Evolutionary conservation across 1,284 basidiomycete genomes (phyloP).

Genomic region (Boletus semigastroideus): DNA sequence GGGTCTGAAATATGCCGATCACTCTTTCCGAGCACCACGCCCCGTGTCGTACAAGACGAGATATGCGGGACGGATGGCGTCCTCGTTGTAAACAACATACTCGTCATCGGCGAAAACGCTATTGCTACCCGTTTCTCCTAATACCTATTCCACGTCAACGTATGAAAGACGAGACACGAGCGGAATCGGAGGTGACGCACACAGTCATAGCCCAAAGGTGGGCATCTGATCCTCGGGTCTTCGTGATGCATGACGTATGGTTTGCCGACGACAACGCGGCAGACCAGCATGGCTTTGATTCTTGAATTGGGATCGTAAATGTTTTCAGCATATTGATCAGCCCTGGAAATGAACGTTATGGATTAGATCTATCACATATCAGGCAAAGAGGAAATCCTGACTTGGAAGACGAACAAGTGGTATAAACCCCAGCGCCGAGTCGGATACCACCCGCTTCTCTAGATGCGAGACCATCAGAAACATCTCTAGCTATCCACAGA

Average conservation of each 20-base stretch:
- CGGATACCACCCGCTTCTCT: slow-evolving; percentile 19
- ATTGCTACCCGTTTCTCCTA: slow-evolving; percentile 10
- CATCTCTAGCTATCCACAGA: not conserved
- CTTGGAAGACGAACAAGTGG: slow-evolving; percentile 26
- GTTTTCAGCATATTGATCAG: slow-evolving; percentile 18
- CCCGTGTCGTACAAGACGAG: slow-evolving; percentile 23
- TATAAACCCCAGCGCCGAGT: slow-evolving; percentile 29
- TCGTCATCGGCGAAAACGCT: slow-evolving; percentile 24
- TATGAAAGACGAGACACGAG: not conserved
- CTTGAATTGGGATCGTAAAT: slow-evolving; percentile 10
- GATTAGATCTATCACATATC: not conserved
- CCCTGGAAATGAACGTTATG: slow-evolving; percentile 9
- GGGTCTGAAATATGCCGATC: not conserved
- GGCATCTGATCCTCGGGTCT: slow-evolving; percentile 11
- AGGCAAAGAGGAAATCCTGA: not conserved
- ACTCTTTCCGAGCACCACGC: not conserved
- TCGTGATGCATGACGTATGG: slow-evolving; percentile 6
- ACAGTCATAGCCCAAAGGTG: slow-evolving; percentile 21
- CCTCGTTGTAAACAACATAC: slow-evolving; percentile 24
- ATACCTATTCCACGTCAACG: slow-evolving; percentile 10
- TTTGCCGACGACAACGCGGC: slow-evolving; percentile 26
- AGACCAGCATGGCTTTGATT: slow-evolving; percentile 24
- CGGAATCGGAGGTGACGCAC: slow-evolving; percentile 11
- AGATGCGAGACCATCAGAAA: not conserved
- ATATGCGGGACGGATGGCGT: slow-evolving; percentile 29